Base-by-base conservation (phyloP, 2,329 filamentous ascomycete genomes). In the Penicillium nordicum region DNA sequence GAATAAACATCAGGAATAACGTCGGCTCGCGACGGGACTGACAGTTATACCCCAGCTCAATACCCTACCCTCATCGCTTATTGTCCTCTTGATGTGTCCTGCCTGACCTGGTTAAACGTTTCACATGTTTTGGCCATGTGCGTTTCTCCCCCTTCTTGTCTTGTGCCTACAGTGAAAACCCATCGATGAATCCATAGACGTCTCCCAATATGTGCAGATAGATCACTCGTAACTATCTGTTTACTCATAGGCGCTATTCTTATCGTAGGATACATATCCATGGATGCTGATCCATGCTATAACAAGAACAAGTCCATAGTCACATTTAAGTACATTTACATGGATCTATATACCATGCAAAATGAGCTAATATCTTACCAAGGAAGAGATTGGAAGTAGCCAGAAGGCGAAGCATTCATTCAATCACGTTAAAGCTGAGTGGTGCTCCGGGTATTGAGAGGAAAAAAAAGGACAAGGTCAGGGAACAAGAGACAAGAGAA, bases 371-470 rank as follows among this genome's bases (percentile, higher is more conserved):
- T 14, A 27, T 23, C 6, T 11, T 14, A 37, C 11, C 14, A 27
- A 29, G n/a, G 38, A 42, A 45, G 9, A 34, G 5, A 46, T 23
- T 27, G 50, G 23, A 27, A 42, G 38, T 38, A 51, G n/a, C 40
- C 25, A 41, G 32, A 27, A 25, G 42, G 38, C 50, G 48, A 41
- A 47, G 52, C 49, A 47, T 41, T 38, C 41, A 57, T 43, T 38
- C 23, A 37, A 48, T 51, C 25, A 45, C 18, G 18, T 40, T 42
- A 21, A 45, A 55, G 46, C 25, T 14, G 40, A 44, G 40, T 38
- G 25, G 36, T 44, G 55, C 43, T 60, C 27, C 36, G 29, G 49
- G 57, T 60, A 56, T 56, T 50, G 46, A 58, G 55, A 12, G 21
- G 18, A 18, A 16, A 32, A 38, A 53, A 14, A 8, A 8, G 21